These are phyloP conservation scores for Castanea sativa DNA, from an alignment of 306 rosid species.

Conservation along the genomic window DNA sequence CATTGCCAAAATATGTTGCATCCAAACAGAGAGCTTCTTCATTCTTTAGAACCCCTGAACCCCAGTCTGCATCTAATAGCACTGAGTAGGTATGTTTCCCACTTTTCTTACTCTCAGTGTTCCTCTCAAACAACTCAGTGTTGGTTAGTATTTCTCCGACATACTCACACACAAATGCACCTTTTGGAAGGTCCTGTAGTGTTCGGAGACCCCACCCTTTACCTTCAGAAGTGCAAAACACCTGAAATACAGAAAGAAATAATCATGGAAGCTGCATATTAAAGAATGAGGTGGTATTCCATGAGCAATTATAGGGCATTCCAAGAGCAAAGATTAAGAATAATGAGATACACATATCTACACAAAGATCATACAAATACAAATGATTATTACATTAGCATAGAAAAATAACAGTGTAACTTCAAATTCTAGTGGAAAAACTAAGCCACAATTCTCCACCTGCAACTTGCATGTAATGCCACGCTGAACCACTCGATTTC, in stretches of 20 bases:
- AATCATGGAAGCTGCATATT: not conserved
- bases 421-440: not conserved
- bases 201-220: conserved; percentile 98
- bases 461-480: conserved; percentile 82
- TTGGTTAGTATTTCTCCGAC: conserved; percentile 78
- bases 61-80: conserved; percentile 82
- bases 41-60: conserved; percentile 43
- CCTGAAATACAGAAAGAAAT: conserved; percentile 43
- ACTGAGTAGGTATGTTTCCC: conserved; percentile 44
- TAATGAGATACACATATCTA: not conserved
- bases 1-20: conserved; percentile 79
- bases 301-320: not conserved
- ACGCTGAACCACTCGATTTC: conserved; percentile 90
- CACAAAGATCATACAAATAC: not conserved
- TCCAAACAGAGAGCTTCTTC: conserved; percentile 83
- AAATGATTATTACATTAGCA: not conserved
- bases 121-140: conserved; percentile 63
- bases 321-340: not conserved
- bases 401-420: not conserved
- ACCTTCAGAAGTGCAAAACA: conserved; percentile 72
- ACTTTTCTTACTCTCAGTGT: conserved; percentile 40
- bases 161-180: conserved; percentile 86
- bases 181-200: conserved; percentile 84
- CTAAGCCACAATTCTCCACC: conserved; percentile 43
- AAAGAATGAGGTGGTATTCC: not conserved